Evolutionary conservation across 192 early-diverging fungal species (phyloP).

Genomic region (Podila minutissima): DNA sequence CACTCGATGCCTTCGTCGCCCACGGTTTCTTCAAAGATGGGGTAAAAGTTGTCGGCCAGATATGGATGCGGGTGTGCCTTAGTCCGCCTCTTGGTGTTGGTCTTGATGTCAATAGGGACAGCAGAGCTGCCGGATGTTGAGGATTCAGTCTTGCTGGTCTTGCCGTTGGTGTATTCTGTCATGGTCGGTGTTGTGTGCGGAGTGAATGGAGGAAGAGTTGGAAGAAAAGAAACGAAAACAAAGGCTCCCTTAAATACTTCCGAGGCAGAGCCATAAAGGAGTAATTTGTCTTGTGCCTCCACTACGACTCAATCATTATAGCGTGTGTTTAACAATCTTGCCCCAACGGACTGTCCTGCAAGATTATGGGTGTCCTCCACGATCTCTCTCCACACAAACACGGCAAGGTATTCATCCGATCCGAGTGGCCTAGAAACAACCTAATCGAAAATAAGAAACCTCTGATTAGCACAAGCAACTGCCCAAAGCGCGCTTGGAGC

Average conservation of each 20-base stretch:
- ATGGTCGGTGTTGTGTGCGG: neutral
- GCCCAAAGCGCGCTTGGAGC: too few relatives aligned
- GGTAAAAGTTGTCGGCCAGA: constrained; percentile 40
- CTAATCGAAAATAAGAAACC: neutral
- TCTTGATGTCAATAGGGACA: neutral
- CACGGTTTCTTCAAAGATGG: constrained; percentile 44
- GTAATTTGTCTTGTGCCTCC: neutral
- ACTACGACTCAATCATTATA: neutral
- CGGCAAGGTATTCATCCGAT: constrained; percentile 1
- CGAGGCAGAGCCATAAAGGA: too few relatives aligned
- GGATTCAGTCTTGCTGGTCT: neutral
- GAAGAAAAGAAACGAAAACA: neutral
- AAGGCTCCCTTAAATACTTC: neutral
- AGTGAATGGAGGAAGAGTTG: neutral
- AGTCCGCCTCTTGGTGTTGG: neutral
- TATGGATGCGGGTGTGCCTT: constrained; percentile 39
- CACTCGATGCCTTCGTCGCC: constrained; percentile 43
- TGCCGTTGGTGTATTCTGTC: neutral
- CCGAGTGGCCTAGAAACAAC: neutral
- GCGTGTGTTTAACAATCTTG: too few relatives aligned
- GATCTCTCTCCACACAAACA: neutral
- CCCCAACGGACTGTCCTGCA: too few relatives aligned
- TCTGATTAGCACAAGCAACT: too few relatives aligned
- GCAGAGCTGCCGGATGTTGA: neutral
- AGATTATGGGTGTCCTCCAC: neutral